Conservation (phyloP, 2,329 filamentous ascomycete genomes). For the Aspergillus phoenicis region DNA sequence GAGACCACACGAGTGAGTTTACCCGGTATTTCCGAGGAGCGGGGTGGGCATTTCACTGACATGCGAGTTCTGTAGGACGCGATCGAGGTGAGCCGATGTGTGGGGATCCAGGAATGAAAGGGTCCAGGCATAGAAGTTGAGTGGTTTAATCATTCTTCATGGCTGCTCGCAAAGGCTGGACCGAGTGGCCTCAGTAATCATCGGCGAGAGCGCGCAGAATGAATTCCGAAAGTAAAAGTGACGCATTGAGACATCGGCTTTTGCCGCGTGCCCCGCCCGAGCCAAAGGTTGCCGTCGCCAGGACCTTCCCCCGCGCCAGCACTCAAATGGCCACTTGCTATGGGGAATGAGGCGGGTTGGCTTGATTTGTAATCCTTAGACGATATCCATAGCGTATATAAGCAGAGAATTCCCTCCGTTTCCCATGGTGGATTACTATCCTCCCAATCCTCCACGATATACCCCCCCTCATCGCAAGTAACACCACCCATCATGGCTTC, state of each 20-base stretch:
- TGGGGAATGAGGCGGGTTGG: not conserved
- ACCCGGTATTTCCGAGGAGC: not conserved
- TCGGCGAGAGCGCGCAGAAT: conserved; percentile 13
- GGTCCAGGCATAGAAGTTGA: not conserved
- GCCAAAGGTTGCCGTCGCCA: conserved; percentile 43
- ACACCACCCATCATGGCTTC: conserved; percentile 36
- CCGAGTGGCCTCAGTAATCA: not conserved
- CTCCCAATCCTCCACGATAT: not conserved
- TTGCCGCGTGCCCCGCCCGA: conserved; percentile 50
- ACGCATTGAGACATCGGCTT: conserved; percentile 53
- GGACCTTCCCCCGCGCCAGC: conserved; percentile 39
- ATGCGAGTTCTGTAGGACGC: conserved; percentile 29
- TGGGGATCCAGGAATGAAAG: conserved; percentile 27
- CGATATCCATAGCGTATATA: conserved; percentile 12
- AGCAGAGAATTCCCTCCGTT: not conserved
- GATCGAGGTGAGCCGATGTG: conserved; percentile 36
- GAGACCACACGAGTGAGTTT: conserved; percentile 31
- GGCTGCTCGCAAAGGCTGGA: not conserved
- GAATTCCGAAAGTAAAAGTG: not conserved
- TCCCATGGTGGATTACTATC: not conserved
- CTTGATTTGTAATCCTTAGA: not conserved
- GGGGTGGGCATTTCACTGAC: not conserved
- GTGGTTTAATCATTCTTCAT: not conserved
- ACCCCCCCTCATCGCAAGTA: conserved; percentile 24
- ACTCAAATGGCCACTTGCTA: conserved; percentile 8